phyloP scores from a whole-genome alignment of 1,284 basidiomycete species.

The Microbotryomycetes sp. region DNA sequence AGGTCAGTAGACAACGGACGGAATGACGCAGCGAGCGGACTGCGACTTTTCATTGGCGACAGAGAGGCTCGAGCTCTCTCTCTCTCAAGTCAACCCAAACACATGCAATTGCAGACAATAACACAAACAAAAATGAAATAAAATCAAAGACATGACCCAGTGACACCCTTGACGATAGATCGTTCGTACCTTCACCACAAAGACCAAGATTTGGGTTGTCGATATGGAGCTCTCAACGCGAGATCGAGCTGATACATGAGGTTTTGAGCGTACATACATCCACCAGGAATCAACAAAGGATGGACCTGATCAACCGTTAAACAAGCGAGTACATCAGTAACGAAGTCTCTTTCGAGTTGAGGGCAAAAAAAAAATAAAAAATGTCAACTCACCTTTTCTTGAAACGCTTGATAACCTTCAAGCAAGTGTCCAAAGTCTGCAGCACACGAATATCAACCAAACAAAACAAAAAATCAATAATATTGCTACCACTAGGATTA shows the following conservation, averaged over 20 bases:
- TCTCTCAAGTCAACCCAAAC: neutral
- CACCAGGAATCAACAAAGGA: slow-evolving; percentile 29
- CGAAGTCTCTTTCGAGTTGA: too few relatives aligned
- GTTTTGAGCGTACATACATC: slow-evolving; percentile 28
- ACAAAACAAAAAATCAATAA: neutral
- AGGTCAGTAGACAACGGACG: too few relatives aligned
- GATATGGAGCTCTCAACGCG: slow-evolving; percentile 6
- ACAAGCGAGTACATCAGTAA: too few relatives aligned
- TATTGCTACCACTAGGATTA: neutral
- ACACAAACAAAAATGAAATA: too few relatives aligned
- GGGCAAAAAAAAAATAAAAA: neutral
- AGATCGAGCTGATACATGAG: slow-evolving; percentile 33
- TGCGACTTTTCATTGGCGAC: too few relatives aligned
- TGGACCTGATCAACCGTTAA: too few relatives aligned
- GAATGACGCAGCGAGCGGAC: too few relatives aligned
- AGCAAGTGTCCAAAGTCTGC: slow-evolving; percentile 27
- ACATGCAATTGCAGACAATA: neutral
- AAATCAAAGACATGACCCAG: too few relatives aligned
- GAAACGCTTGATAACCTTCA: slow-evolving; percentile 32
- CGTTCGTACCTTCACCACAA: neutral
- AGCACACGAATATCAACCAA: neutral
- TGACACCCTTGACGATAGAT: too few relatives aligned
- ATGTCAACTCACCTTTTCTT: slow-evolving; percentile 23
- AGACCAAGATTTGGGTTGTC: neutral
- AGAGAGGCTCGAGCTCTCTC: neutral